These are phyloP conservation scores for Yamadazyma jaroonii DNA, from an alignment of 1,139 yeast species.

Conservation along the genomic window DNA sequence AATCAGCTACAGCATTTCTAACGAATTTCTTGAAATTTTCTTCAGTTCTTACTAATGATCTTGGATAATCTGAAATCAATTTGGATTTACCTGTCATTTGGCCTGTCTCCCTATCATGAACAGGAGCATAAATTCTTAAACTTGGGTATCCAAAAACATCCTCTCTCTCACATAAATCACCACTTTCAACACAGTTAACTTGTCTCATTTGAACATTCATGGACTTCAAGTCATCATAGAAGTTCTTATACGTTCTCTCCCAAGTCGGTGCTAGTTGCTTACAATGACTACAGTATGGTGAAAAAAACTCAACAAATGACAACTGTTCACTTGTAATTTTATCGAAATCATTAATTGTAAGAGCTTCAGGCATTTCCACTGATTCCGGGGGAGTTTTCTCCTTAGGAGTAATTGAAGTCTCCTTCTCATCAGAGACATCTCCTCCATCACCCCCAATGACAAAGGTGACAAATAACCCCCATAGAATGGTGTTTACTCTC, in stretches of 20 bases:
- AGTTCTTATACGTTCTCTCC: constrained; percentile 52
- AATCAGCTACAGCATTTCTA: constrained; percentile 49
- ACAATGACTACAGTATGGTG: constrained; percentile 75
- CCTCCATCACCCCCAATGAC: background rate
- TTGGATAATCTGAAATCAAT: constrained; percentile 47
- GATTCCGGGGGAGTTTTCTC: constrained; percentile 5
- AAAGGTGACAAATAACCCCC: background rate
- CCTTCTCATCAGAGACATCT: background rate
- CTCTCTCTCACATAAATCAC: constrained; percentile 68
- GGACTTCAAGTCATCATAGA: constrained; percentile 33
- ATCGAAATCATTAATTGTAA: constrained; percentile 42
- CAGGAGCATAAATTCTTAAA: constrained; percentile 60
- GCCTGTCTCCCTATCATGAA: constrained; percentile 27
- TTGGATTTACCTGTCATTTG: constrained; percentile 27
- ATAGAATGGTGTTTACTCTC: background rate
- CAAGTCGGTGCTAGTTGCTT: constrained; percentile 61
- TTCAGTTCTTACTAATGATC: constrained; percentile 39
- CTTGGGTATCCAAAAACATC: constrained; percentile 55
- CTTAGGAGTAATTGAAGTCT: background rate
- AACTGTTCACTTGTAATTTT: constrained; percentile 40
- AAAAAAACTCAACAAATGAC: constrained; percentile 62
- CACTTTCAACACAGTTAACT: constrained; percentile 70
- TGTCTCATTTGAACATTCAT: constrained; percentile 57
- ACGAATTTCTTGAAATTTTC: constrained; percentile 53
- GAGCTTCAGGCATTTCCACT: constrained; percentile 15